Percentiles rank a stretch among this genome's conserved stretches.
Evolutionary conservation across 176 grass and related monocot species (phyloP).

Genomic region (Themeda triandra): DNA sequence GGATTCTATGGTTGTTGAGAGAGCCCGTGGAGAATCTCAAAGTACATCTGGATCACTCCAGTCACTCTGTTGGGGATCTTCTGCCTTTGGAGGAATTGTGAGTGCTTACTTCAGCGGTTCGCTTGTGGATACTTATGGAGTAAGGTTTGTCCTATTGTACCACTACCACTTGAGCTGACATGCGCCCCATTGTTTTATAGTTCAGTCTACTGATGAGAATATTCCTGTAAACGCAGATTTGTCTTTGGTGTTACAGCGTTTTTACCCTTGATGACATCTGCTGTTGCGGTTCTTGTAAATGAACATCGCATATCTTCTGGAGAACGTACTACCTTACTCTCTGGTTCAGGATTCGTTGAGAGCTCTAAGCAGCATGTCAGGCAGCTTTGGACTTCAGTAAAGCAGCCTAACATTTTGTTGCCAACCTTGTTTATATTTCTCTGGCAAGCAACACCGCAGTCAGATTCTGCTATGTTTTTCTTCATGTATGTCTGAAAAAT

Average conservation of each 20-base stretch:
- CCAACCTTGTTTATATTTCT: constrained; percentile 97
- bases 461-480: constrained; percentile 98
- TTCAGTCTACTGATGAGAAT: constrained; percentile 38
- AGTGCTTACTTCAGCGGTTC: constrained; percentile 99
- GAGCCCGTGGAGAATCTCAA: constrained; percentile 95
- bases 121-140: constrained; percentile 84
- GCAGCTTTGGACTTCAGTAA: constrained; percentile 94
- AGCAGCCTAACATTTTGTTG: constrained; percentile 87
- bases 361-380: constrained; percentile 71
- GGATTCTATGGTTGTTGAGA: constrained; percentile 99
- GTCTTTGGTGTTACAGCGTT: constrained; percentile 99
- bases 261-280: constrained; percentile 95
- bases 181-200: constrained; percentile 4
- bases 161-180: constrained; percentile 12
- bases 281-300: constrained; percentile 98
- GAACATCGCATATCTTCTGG: constrained; percentile 50
- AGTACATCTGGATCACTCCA: constrained; percentile 98
- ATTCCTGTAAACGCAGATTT: constrained; percentile 66
- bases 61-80: constrained; percentile 97
- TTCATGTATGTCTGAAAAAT: constrained; percentile 67
- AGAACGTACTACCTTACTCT: constrained; percentile 40
- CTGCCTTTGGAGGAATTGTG: constrained; percentile 94
- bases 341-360: constrained; percentile 73
- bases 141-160: constrained; percentile 59
- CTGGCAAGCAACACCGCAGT: constrained; percentile 97